A percentile compares a stretch with the other conserved stretches of the same genome.
Conservation (phyloP, 225 moss, liverwort and hornwort genomes). For the Physcomitrellopsis africana region DNA sequence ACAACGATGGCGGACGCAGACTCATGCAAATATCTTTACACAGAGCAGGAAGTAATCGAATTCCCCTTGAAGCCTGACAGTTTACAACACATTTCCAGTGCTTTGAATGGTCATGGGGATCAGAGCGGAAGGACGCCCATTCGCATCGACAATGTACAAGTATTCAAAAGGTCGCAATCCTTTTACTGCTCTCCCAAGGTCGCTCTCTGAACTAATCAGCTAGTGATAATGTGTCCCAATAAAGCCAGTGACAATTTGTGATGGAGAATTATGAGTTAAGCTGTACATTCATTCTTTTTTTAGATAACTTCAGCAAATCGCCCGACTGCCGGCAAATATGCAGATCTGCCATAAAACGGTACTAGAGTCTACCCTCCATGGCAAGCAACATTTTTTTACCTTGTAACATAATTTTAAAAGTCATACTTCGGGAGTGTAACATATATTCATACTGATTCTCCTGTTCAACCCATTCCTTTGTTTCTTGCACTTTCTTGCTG, state of each 20-base stretch:
- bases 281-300: conserved; percentile 49
- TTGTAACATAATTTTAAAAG: conserved; percentile 25
- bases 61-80: conserved; percentile 16
- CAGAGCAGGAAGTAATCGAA: not conserved
- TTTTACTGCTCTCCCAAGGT: conserved; percentile 68
- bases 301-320: conserved; percentile 7
- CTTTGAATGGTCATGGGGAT: conserved; percentile 16
- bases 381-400: conserved; percentile 23
- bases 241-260: conserved; percentile 11
- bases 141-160: conserved; percentile 65
- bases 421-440: conserved; percentile 28
- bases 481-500: too few species aligned
- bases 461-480: too few species aligned
- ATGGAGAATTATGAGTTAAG: conserved; percentile 7
- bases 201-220: conserved; percentile 28
- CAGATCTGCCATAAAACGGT: not conserved
- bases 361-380: not conserved
- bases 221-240: not conserved
- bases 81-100: not conserved
- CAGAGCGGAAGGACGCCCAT: conserved; percentile 30
- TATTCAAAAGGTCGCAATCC: conserved; percentile 81
- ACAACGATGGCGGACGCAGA: not conserved
- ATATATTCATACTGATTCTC: not conserved
- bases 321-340: conserved; percentile 14
- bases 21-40: not conserved